These are phyloP conservation scores for Oleoguttula mirabilis DNA, from an alignment of 495 filamentous ascomycete genomes.

Conservation along the genomic window DNA sequence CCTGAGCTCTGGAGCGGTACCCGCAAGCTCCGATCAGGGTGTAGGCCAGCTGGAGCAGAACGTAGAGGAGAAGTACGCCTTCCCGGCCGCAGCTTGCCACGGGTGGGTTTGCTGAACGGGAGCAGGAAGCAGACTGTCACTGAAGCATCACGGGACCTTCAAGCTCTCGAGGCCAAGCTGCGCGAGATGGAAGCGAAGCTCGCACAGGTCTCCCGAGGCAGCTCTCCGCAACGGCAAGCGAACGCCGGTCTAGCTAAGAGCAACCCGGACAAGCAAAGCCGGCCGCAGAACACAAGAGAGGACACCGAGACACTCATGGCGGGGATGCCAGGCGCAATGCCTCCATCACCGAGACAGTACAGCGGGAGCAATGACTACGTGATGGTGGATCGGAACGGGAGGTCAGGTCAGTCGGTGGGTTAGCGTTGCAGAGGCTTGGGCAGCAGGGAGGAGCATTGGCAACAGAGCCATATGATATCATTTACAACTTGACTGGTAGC, in stretches of 20 bases:
- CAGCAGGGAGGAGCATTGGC: no score
- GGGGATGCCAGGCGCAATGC: conserved; percentile 15
- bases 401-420: no score
- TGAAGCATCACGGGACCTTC: conserved; percentile 65
- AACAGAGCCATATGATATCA: no score
- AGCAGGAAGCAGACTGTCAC: conserved; percentile 57
- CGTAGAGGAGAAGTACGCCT: conserved; percentile 70
- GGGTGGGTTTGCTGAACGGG: conserved; percentile 14
- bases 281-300: conserved; percentile 1
- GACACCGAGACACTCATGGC: conserved; percentile 9
- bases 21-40: conserved; percentile 56
- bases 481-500: no score
- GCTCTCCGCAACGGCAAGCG: conserved; percentile 12
- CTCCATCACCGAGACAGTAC: conserved; percentile 9
- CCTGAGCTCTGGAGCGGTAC: no score
- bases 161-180: conserved; percentile 71
- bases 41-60: conserved; percentile 63
- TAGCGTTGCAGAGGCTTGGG: no score
- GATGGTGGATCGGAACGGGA: no score
- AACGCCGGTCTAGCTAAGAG: neutral
- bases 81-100: conserved; percentile 3
- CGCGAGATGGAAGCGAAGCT: conserved; percentile 75
- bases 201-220: conserved; percentile 31
- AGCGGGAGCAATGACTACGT: conserved; percentile 19
- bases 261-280: conserved; percentile 5